A percentile compares a stretch with the other conserved stretches of the same genome.
phyloP scores from a whole-genome alignment of 495 filamentous ascomycete species.

The Neurospora pannonica region DNA sequence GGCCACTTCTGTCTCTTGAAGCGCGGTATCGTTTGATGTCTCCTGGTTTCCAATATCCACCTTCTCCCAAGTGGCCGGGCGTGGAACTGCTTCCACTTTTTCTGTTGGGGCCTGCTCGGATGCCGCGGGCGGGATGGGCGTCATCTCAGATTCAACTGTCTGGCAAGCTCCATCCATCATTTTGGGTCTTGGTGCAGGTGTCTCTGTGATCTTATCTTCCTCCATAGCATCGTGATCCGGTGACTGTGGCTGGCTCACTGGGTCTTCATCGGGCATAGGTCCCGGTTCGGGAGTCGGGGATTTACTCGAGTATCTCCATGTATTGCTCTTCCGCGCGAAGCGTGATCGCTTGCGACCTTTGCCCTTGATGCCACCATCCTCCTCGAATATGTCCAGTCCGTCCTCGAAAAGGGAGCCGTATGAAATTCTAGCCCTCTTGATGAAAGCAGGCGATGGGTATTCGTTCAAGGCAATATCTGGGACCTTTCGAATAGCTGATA shows the following conservation, averaged over 20 bases:
- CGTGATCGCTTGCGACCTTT: slow-evolving; percentile 62
- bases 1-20: neutral
- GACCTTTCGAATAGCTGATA: slow-evolving; percentile 8
- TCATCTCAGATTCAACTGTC: slow-evolving; percentile 31
- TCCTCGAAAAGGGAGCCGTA: slow-evolving; percentile 50
- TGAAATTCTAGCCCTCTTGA: slow-evolving; percentile 54
- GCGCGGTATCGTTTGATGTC: neutral
- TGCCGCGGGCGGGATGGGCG: neutral
- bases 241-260: neutral
- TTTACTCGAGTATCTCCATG: slow-evolving; percentile 64
- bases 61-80: neutral
- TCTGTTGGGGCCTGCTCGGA: neutral
- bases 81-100: neutral
- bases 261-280: neutral
- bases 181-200: slow-evolving; percentile 7
- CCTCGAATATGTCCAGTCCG: slow-evolving; percentile 57
- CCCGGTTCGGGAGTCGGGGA: slow-evolving; percentile 54
- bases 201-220: slow-evolving; percentile 14
- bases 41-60: neutral
- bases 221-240: slow-evolving; percentile 25
- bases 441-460: slow-evolving; percentile 70
- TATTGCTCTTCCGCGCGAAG: slow-evolving; percentile 56
- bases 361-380: slow-evolving; percentile 56
- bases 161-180: slow-evolving; percentile 42
- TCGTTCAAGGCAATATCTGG: slow-evolving; percentile 21